Base-by-base conservation (phyloP, 2,329 filamentous ascomycete species). In the Phialocephala subalpina region DNA sequence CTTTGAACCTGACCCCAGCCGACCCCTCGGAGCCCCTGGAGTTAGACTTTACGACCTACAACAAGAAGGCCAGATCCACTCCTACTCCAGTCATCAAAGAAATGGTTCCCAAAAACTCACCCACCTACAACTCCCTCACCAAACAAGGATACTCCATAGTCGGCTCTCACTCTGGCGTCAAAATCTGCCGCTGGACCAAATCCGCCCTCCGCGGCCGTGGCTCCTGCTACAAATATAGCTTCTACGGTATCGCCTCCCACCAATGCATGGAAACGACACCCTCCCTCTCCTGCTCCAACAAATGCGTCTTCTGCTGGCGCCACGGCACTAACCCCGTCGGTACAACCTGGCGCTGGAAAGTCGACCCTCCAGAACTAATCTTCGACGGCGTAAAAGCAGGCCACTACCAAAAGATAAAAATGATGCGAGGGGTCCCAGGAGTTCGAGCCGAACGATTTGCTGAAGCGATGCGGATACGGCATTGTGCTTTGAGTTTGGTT, bases 131-230 rank as follows among this genome's bases (percentile, higher is more conserved):
- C 14, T 87, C 95, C 20, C 86, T 98, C 52, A 98, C 95, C 0
- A 99, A 98, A 78, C 95, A 99, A 83, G 95, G 95, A 29, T 98
- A 98, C 78, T 90, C 92, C 0, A 97, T 98, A 65, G 92, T 99
- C 42, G 96, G 96, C 61, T 95, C 93, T 0, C 96, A 98, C 80
- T 97, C 93, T 0, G 95, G 95, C 35, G 95, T 98, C 71, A 98
- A 98, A 80, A 97, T 97, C 74, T 99, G 95, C 77, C 92, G 96
- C 36, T 99, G 95, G 95, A 98, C 96, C 11, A 99, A 99, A 80
- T 97, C 94, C 1, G 95, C 95, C 11, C 88, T 98, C 0, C 92
- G 95, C 45, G 95, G 95, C 14, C 90, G 95, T 47, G 96, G 95
- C 4, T 97, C 93, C 27, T 99, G 95, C 82, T 99, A 99, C 85